These are phyloP conservation scores for Ogataea trehalophila DNA, from an alignment of 805 yeast genomes.

Conservation along the genomic window DNA sequence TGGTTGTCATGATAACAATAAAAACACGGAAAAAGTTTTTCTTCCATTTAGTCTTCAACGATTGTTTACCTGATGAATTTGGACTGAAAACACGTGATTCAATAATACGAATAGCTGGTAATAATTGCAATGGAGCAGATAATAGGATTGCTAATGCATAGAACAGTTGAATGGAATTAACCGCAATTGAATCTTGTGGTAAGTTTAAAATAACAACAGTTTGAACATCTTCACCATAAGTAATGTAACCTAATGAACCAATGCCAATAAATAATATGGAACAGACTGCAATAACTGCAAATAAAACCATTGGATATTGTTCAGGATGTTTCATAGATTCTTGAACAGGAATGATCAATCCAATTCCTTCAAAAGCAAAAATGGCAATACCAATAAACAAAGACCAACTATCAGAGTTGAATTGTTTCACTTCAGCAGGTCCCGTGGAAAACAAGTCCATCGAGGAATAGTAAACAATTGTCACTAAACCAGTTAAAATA, in stretches of 20 bases:
- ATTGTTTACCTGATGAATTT: constrained; percentile 49
- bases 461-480: constrained; percentile 54
- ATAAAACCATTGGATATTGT: constrained; percentile 62
- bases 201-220: constrained; percentile 70
- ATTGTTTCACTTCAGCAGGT: constrained; percentile 44
- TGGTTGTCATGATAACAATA: constrained; percentile 50
- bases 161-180: constrained; percentile 61
- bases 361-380: constrained; percentile 86
- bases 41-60: constrained; percentile 53
- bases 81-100: constrained; percentile 58
- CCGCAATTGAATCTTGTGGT: constrained; percentile 61
- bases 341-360: constrained; percentile 75
- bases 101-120: constrained; percentile 72
- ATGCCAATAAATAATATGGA: constrained; percentile 56
- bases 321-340: constrained; percentile 77
- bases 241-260: constrained; percentile 64
- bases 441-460: constrained; percentile 41
- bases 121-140: constrained; percentile 75
- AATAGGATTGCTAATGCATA: constrained; percentile 71
- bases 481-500: constrained; percentile 59
- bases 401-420: constrained; percentile 59
- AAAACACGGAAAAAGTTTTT: constrained; percentile 55
- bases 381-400: constrained; percentile 79
- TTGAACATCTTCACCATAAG: constrained; percentile 59
- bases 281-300: constrained; percentile 57